Evolutionary conservation across 2,329 filamentous ascomycete genomes (phyloP).

Genomic region (Simplicillium aogashimaense): DNA sequence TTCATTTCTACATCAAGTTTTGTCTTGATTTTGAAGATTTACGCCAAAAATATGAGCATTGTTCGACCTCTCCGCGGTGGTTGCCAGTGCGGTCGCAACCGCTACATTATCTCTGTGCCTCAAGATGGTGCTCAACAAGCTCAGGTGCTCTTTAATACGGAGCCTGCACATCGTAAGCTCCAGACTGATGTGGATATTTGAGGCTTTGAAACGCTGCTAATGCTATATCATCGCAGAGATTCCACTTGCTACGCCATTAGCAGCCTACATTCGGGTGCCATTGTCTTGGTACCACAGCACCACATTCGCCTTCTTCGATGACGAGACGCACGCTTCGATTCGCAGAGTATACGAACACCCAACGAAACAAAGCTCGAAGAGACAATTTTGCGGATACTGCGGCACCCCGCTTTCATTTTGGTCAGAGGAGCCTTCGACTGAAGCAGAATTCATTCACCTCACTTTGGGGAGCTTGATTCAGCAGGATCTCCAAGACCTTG

Average conservation of each 20-base stretch:
- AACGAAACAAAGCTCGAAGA: conserved; percentile 47
- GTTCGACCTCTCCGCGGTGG: conserved; percentile 56
- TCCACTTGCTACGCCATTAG: conserved; percentile 61
- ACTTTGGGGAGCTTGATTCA: conserved; percentile 68
- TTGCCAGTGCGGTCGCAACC: conserved; percentile 79
- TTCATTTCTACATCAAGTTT: no score
- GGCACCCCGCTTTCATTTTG: conserved; percentile 79
- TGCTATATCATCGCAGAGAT: conserved; percentile 34
- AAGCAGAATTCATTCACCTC: conserved; percentile 71
- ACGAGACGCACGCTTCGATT: conserved; percentile 62
- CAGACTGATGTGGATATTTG: conserved; percentile 1
- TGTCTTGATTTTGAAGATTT: no score
- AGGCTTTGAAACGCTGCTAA: background rate
- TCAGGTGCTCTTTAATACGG: conserved; percentile 67
- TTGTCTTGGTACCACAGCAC: conserved; percentile 70
- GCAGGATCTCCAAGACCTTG: conserved; percentile 62
- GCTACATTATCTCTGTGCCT: conserved; percentile 67
- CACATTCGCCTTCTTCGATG: conserved; percentile 65
- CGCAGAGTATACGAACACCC: conserved; percentile 56
- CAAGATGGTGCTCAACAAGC: conserved; percentile 42
- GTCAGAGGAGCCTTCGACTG: conserved; percentile 61
- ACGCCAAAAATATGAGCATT: conserved; percentile 29
- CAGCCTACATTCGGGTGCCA: conserved; percentile 75
- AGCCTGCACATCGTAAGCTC: conserved; percentile 59
- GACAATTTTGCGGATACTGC: conserved; percentile 86